Evolutionary conservation across 2,329 filamentous ascomycete species (phyloP), one percentile per base, ranked within the genome.

Genomic region (Juglanconis oblonga): DNA sequence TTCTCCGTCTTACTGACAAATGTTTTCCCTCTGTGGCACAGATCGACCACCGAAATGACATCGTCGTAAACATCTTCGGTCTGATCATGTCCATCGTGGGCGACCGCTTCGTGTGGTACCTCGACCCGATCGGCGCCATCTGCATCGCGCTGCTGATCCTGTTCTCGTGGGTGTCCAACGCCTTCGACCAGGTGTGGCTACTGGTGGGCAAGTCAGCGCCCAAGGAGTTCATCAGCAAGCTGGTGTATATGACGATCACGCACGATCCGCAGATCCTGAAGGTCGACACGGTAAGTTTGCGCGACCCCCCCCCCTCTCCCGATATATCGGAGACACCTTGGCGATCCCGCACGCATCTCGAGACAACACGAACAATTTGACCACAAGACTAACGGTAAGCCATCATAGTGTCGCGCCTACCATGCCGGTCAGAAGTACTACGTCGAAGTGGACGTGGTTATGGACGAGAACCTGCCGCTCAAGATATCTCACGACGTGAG

Each of bases 131-230:
- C 38, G 84, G 84, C 45, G 84, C 84, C 66, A 83, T 87, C 44
- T 72, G 81, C 55, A 86, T 87, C 57, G 85, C 82, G 5, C 71
- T 86, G 36, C 76, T 87, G 64, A 86, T 87, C 65, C 78, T 87
- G 61, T 80, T 81, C 67, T 87, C 84, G 24, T 87, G 84, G 84
- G 77, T 81, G 10, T 71, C 79, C 55, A 87, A 86, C 52, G 84
- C 84, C 4, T 83, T 82, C 58, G 84, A 87, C 64, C 83, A 87
- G 63, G 81, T 87, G 13, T 84, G 81, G 76, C 76, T 86, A 31
- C 76, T 87, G 5, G 84, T 86, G 1, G 84, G 85, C 57, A 86
- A 85, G 64, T 78, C 82, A 2, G 85, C 85, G n/a, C 82, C 83
- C 2, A 77, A 77, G 24, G 80, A 82, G 57, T 84, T 81, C 65